These are phyloP conservation scores for Clarireedia monteithiana DNA, from an alignment of 2,329 filamentous ascomycete species.

Conservation along the genomic window DNA sequence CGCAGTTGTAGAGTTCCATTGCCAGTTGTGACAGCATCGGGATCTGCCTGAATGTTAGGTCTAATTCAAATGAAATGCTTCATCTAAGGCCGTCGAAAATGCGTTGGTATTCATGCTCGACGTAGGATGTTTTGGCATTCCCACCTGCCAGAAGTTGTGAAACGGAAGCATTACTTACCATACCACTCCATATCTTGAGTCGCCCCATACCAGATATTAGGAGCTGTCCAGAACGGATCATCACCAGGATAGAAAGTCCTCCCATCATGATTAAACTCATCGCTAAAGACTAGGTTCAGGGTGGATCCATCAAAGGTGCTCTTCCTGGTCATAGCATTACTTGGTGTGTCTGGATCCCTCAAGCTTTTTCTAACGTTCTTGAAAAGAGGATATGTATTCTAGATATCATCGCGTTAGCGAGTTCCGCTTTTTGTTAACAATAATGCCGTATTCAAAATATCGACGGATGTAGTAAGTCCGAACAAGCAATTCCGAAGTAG, in stretches of 20 bases:
- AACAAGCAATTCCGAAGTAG: not conserved
- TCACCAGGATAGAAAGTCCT: slow-evolving; percentile 49
- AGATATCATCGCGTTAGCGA: not conserved
- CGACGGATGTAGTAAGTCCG: not conserved
- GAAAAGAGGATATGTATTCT: slow-evolving; percentile 37
- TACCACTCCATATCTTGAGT: slow-evolving; percentile 36
- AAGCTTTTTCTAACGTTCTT: slow-evolving; percentile 39
- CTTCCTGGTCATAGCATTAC: slow-evolving; percentile 35
- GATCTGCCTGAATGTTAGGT: slow-evolving; percentile 8
- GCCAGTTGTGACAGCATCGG: slow-evolving; percentile 41
- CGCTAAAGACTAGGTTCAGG: slow-evolving; percentile 45
- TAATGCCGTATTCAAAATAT: not conserved
- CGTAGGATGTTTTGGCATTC: not conserved
- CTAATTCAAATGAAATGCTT: not conserved
- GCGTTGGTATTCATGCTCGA: too few species aligned
- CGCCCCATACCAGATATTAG: slow-evolving; percentile 48
- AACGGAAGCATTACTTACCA: slow-evolving; percentile 6
- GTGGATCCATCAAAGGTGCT: slow-evolving; percentile 37
- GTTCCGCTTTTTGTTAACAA: not conserved
- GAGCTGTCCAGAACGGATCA: slow-evolving; percentile 46
- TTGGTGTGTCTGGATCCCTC: slow-evolving; percentile 45
- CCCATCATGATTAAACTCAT: slow-evolving; percentile 46
- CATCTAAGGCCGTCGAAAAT: not conserved
- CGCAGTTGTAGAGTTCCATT: slow-evolving; percentile 38
- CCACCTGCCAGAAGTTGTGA: not conserved